A percentile compares a stretch with the other conserved stretches of the same genome.
phyloP scores from a whole-genome alignment of 2,329 filamentous ascomycete genomes.

The Penicillium freii region DNA sequence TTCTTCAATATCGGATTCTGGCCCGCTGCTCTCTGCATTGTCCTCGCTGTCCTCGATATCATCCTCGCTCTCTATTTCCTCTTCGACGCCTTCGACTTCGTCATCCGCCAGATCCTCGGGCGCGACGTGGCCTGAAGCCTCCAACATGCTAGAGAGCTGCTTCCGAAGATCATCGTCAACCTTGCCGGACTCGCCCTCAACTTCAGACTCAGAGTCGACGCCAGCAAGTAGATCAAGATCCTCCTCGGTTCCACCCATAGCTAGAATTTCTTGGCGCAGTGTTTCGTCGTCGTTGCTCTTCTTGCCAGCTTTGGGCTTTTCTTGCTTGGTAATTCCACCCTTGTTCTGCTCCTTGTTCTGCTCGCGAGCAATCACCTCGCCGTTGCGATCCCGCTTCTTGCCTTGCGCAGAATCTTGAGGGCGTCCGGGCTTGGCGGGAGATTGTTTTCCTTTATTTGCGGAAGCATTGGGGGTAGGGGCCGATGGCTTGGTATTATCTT shows the following conservation, averaged over 20 bases:
- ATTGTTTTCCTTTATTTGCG: conserved; percentile 30
- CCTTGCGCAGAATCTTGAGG: conserved; percentile 33
- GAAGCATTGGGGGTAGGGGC: conserved; percentile 17
- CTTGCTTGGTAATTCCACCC: conserved; percentile 20
- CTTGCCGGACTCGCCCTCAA: conserved; percentile 37
- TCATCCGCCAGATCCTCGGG: conserved; percentile 34
- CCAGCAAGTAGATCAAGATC: conserved; percentile 48
- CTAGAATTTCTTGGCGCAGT: conserved; percentile 46
- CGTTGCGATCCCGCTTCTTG: conserved; percentile 49
- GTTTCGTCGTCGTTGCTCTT: conserved; percentile 29
- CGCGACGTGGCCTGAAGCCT: conserved; percentile 38
- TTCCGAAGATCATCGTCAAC: conserved; percentile 43
- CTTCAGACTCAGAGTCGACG: conserved; percentile 47
- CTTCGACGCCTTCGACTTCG: conserved; percentile 30
- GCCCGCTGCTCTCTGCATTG: conserved; percentile 22
- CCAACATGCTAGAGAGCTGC: conserved; percentile 38
- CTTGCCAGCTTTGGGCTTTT: conserved; percentile 13
- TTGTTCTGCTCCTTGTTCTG: conserved; percentile 36
- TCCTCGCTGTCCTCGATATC: conserved; percentile 32
- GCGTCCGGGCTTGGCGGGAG: conserved; percentile 20
- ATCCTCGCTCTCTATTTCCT: conserved; percentile 37
- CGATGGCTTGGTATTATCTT: conserved; percentile 31
- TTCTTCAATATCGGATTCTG: conserved; percentile 32
- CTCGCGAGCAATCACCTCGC: conserved; percentile 43
- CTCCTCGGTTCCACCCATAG: conserved; percentile 51